Conservation (phyloP, 768 basidiomycete genomes). For the Mycena alexandri region DNA sequence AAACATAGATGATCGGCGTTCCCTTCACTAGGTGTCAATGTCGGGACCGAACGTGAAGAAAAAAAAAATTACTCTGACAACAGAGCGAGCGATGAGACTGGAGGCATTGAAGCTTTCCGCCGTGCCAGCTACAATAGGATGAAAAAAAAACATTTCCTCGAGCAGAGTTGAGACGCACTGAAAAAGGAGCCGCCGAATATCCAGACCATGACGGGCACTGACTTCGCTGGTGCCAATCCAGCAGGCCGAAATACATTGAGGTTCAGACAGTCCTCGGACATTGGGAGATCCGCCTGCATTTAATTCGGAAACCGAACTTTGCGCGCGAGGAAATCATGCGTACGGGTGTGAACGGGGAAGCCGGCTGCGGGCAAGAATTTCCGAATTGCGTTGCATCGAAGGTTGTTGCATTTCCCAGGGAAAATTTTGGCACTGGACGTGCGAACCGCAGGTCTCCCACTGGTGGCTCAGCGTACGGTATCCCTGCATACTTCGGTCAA, state of each 20-base stretch:
- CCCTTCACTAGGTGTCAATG: too few relatives aligned
- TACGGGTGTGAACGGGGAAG: slow-evolving; percentile 18
- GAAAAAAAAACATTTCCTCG: background rate
- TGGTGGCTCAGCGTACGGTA: slow-evolving; percentile 42
- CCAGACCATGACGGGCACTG: slow-evolving; percentile 25
- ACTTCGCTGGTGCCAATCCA: slow-evolving; percentile 25
- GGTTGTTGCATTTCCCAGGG: slow-evolving; percentile 27
- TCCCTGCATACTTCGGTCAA: slow-evolving; percentile 12
- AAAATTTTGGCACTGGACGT: slow-evolving; percentile 37
- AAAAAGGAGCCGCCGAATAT: slow-evolving; percentile 32
- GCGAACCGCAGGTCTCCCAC: slow-evolving; percentile 41
- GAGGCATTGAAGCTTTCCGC: slow-evolving; percentile 43
- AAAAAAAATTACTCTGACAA: slow-evolving; percentile 22
- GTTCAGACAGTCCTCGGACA: slow-evolving; percentile 51
- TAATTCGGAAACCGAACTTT: background rate
- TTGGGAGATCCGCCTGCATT: slow-evolving; percentile 10
- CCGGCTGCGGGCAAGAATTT: slow-evolving; percentile 36
- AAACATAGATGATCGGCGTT: slow-evolving; percentile 56
- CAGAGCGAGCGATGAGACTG: slow-evolving; percentile 33
- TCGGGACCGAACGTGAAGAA: too few relatives aligned
- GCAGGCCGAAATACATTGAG: slow-evolving; percentile 61
- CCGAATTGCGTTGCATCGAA: slow-evolving; percentile 41
- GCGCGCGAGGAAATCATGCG: background rate
- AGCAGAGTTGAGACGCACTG: slow-evolving; percentile 7
- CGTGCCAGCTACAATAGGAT: slow-evolving; percentile 3